phyloP scores from a whole-genome alignment of 192 early-diverging fungal species.

The Coemansia sp. region DNA sequence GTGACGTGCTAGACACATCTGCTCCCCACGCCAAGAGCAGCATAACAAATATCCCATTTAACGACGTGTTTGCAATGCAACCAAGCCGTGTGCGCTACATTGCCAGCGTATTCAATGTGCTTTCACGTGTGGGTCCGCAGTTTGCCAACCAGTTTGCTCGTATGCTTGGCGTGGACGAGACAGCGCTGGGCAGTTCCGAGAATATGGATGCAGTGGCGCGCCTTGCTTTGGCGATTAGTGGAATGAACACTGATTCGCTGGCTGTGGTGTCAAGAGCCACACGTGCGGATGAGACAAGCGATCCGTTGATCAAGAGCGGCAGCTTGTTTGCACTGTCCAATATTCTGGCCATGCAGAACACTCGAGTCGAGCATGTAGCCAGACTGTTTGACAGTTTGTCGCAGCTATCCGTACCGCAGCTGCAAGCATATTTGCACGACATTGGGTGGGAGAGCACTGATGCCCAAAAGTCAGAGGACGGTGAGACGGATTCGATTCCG shows the following conservation, averaged over 20 bases:
- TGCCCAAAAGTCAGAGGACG: neutral
- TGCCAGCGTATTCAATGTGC: conserved; percentile 16
- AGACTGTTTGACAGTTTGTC: conserved; percentile 19
- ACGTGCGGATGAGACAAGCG: neutral
- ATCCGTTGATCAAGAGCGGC: conserved; percentile 16
- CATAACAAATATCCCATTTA: conserved; percentile 32
- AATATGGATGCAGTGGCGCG: conserved; percentile 8
- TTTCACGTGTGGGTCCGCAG: conserved; percentile 10
- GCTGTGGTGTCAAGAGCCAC: conserved; percentile 8
- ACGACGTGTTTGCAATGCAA: conserved; percentile 25
- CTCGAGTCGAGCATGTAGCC: conserved; percentile 14
- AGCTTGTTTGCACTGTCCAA: conserved; percentile 20
- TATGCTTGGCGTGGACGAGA: conserved; percentile 27
- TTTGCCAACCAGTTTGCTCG: conserved; percentile 17
- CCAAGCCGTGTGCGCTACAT: conserved; percentile 28
- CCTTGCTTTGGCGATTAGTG: conserved; percentile 13
- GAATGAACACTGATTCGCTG: conserved; percentile 13
- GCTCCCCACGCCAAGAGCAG: neutral
- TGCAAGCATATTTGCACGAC: conserved; percentile 17
- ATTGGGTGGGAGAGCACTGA: conserved; percentile 26
- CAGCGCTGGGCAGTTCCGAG: conserved; percentile 10
- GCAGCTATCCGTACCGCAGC: neutral
- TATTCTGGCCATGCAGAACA: conserved; percentile 16
- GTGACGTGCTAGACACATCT: neutral
- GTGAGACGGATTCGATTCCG: conserved; percentile 13